Percentiles rank a stretch among this genome's conserved stretches.
phyloP scores from a whole-genome alignment of 352 stramenopile genomes.

The Globisporangium splendens region DNA sequence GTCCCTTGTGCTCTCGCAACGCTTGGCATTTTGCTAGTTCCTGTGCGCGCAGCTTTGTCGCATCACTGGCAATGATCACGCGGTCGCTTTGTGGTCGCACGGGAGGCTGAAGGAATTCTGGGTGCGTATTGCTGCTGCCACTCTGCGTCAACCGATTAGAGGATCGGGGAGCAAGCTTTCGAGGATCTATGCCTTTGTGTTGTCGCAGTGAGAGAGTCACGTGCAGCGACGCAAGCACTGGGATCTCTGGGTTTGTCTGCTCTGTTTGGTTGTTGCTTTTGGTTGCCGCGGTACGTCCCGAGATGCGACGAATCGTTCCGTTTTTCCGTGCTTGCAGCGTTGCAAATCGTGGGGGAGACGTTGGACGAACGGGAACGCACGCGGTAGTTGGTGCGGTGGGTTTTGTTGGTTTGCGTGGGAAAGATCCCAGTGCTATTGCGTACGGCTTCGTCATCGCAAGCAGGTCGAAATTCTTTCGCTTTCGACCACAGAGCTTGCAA shows the following conservation, averaged over 20 bases:
- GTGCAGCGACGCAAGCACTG: background rate
- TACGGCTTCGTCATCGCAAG: background rate
- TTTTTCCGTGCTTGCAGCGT: constrained; percentile 1
- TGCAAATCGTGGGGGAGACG: background rate
- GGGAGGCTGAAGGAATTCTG: background rate
- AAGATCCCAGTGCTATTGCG: too few relatives aligned
- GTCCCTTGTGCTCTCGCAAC: constrained; percentile 6
- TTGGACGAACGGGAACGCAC: background rate
- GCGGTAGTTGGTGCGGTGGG: too few relatives aligned
- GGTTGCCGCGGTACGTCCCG: background rate
- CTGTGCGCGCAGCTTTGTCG: constrained; percentile 23
- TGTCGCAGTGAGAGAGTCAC: constrained; percentile 9
- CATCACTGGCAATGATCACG: background rate
- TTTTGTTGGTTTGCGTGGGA: too few relatives aligned
- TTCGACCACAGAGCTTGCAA: constrained; percentile 64
- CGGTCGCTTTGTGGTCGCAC: background rate
- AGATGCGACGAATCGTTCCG: background rate
- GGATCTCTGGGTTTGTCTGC: background rate
- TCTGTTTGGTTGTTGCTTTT: constrained; percentile 3
- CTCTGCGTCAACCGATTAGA: too few relatives aligned
- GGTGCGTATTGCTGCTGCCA: constrained; percentile 4
- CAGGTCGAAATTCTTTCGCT: constrained; percentile 28
- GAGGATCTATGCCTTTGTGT: background rate
- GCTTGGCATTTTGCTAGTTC: constrained; percentile 18
- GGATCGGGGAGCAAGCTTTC: background rate